Evolutionary conservation across 2,329 filamentous ascomycete species (phyloP), one percentile per base, ranked within the genome.

Genomic region (Davidsoniella eucalypti): DNA sequence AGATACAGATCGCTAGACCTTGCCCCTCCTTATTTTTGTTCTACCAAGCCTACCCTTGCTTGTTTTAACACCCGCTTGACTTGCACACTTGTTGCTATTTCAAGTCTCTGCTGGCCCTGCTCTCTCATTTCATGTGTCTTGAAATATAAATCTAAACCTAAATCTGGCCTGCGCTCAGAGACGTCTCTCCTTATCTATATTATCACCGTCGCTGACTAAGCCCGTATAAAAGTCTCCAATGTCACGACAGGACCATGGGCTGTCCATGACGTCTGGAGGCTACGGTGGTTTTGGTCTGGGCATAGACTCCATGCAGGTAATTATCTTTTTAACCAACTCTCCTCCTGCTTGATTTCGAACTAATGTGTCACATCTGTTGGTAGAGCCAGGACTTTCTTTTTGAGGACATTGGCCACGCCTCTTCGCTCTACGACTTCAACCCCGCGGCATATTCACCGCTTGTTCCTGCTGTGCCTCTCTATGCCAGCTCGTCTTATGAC

Each of bases 1-100:
- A 14, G 12, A 49, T 53, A 44, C 38, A 55, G 25, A 47, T 55
- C 17, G 52, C 55, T 25, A 17, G 7, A 17, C 37, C 18, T 17
- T 23, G 29, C 29, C 29, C 29, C 12, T 17, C 39, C 39, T 1
- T 18, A 9, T 33, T 12, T 12, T 33, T 33, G 29, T 33, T 33
- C 29, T 33, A 33, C 29, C 29, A 33, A 33, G 12, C 29, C 29
- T 4, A 33, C 9, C 29, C 29, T 33, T 33, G 29, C 29, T 33
- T 33, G 29, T 12, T 12, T 33, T 9, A 10, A 33, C 29, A 33
- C 8, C 29, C 12, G 29, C 29, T 33, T 33, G 29, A 33, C 29
- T 40, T 21, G n/a, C 44, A 37, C 33, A 21, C 5, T 23, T 14
- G 33, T 29, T 17, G 9, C n/a, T 38, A n/a, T 38, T 7, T 16